These are phyloP conservation scores for Eucalyptus albens DNA, from an alignment of 345 rosid genomes.

Conservation along the genomic window DNA sequence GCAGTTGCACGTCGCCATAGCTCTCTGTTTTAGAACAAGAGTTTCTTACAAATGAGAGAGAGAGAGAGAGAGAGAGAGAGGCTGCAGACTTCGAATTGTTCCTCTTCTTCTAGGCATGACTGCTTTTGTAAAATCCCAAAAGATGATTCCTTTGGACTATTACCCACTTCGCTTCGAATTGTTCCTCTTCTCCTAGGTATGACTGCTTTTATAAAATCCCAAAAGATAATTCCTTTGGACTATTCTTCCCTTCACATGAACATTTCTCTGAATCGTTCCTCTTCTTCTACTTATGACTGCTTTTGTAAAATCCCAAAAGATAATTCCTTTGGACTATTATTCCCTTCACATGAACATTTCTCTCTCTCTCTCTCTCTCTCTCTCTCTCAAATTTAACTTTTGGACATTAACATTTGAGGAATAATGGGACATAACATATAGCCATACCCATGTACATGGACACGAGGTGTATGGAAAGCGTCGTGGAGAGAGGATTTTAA, in stretches of 20 bases:
- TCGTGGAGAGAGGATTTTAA: neutral
- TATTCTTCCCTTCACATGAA: neutral
- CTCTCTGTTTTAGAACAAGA: neutral
- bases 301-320: conserved; percentile 14
- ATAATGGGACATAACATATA: neutral
- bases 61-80: neutral
- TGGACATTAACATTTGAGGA: neutral
- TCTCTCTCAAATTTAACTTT: neutral
- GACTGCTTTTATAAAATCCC: conserved; percentile 29
- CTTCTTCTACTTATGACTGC: conserved; percentile 50
- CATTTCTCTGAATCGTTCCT: neutral
- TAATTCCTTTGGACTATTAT: conserved; percentile 10
- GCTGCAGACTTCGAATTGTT: conserved; percentile 72
- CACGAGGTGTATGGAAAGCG: neutral
- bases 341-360: neutral
- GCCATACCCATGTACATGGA: neutral
- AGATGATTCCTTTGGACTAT: conserved; percentile 13
- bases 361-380: neutral
- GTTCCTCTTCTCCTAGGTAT: conserved; percentile 41
- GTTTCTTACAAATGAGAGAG: neutral
- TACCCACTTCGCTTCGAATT: too few species aligned
- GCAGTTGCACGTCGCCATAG: neutral
- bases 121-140: conserved; percentile 24
- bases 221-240: conserved; percentile 11
- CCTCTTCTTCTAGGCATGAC: conserved; percentile 49